Evolutionary conservation across 352 stramenopile species (phyloP).

Genomic region (Plasmopara halstedii): DNA sequence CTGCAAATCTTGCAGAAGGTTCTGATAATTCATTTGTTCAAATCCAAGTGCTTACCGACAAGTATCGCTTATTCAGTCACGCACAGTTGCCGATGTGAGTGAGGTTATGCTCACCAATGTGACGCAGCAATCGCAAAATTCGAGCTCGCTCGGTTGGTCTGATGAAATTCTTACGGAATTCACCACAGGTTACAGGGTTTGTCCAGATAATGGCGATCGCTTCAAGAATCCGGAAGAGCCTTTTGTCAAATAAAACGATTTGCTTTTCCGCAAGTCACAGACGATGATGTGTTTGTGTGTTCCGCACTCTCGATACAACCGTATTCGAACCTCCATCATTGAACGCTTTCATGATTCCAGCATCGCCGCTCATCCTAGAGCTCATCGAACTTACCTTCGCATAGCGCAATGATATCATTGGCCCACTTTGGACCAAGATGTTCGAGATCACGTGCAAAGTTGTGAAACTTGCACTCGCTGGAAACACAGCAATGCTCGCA

Average conservation of each 20-base stretch:
- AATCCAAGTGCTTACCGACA: too few species aligned
- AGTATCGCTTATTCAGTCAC: neutral
- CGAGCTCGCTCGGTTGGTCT: neutral
- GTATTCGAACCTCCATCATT: conserved; percentile 1
- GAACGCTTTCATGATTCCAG: conserved; percentile 6
- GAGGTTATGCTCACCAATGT: neutral
- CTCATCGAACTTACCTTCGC: conserved; percentile 1
- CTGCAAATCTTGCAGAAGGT: too few species aligned
- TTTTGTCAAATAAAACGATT: neutral
- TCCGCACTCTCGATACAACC: neutral
- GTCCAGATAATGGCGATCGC: neutral
- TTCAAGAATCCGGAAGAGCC: neutral
- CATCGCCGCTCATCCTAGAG: conserved; percentile 4
- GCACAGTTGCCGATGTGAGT: neutral
- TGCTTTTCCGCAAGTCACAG: neutral
- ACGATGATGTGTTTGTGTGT: conserved; percentile 3
- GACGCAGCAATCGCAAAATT: neutral
- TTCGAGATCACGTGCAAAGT: conserved; percentile 11
- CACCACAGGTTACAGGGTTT: neutral
- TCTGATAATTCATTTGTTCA: too few species aligned
- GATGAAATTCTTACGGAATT: neutral
- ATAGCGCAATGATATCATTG: conserved; percentile 1
- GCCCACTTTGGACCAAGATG: neutral
- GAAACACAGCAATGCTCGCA: conserved; percentile 13
- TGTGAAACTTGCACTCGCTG: conserved; percentile 19